These are phyloP conservation scores for Grigorovia yakushimaensis DNA, from an alignment of 805 yeast species.

Conservation along the genomic window DNA sequence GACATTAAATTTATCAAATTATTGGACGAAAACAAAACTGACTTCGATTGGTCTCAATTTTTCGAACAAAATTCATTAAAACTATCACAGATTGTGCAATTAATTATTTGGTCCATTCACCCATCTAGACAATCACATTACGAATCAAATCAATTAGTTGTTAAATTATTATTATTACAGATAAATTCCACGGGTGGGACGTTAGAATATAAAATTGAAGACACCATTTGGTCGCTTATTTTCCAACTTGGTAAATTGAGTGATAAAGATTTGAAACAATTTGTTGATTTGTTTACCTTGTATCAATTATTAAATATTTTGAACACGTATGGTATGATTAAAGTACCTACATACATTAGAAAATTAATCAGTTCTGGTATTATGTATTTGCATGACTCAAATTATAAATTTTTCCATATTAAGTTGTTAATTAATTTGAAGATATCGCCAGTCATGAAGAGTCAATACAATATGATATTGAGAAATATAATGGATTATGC, in stretches of 20 bases:
- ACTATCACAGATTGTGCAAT: slow-evolving; percentile 20
- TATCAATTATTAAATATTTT: slow-evolving; percentile 38
- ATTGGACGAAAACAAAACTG: slow-evolving; percentile 22
- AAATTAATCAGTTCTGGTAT: slow-evolving; percentile 80
- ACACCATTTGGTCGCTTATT: slow-evolving; percentile 28
- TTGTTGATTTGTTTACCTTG: slow-evolving; percentile 26
- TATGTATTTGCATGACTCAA: slow-evolving; percentile 48
- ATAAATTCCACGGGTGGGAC: slow-evolving; percentile 20
- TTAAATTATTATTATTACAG: slow-evolving; percentile 21
- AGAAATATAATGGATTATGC: slow-evolving; percentile 40
- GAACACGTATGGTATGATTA: slow-evolving; percentile 35
- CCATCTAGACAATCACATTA: slow-evolving; percentile 23
- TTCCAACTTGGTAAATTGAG: slow-evolving; percentile 30
- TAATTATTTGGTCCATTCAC: slow-evolving; percentile 26
- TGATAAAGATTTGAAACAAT: slow-evolving; percentile 17
- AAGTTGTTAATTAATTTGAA: slow-evolving; percentile 51
- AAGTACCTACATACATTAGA: slow-evolving; percentile 54
- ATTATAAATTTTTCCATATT: slow-evolving; percentile 45
- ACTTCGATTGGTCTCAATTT: slow-evolving; percentile 26
- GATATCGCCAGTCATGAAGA: slow-evolving; percentile 36
- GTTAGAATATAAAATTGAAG: slow-evolving; percentile 30
- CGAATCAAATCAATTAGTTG: slow-evolving; percentile 25
- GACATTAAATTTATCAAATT: slow-evolving; percentile 17
- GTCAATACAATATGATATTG: slow-evolving; percentile 47
- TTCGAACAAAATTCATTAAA: slow-evolving; percentile 20